Percentiles rank a stretch among this genome's conserved stretches.
Conservation (phyloP, 106 monocot genomes). For the Apostasia ramifera region DNA sequence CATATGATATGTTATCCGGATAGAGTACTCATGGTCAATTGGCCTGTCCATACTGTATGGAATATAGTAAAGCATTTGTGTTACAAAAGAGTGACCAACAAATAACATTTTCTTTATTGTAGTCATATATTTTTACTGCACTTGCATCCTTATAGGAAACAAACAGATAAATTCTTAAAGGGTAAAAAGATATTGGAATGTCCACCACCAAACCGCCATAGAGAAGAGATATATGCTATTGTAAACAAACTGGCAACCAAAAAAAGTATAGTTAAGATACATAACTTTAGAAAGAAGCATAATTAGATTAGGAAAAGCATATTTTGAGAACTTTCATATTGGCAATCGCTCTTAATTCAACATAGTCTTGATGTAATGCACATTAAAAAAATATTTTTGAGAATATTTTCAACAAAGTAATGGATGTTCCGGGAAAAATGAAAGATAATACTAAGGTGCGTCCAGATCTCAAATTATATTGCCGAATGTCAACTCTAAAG, state of each 20-base stretch:
- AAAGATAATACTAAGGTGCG: no score
- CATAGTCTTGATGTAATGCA: no score
- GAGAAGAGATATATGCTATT: not conserved
- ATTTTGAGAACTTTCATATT: not conserved
- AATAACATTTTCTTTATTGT: not conserved
- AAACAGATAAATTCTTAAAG: no score
- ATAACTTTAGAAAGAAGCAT: not conserved
- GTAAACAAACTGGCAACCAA: not conserved
- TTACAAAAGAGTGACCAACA: not conserved
- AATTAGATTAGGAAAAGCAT: slow-evolving; percentile 4
- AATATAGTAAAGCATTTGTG: not conserved
- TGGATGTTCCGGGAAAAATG: not conserved
- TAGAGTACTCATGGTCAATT: slow-evolving; percentile 1
- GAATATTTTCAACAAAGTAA: not conserved
- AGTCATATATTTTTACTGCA: not conserved
- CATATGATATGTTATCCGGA: slow-evolving; percentile 1
- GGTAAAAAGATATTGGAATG: not conserved
- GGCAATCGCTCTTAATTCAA: no score
- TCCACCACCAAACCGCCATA: no score
- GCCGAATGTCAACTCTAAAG: no score
- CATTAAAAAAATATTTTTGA: not conserved
- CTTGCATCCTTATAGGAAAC: not conserved
- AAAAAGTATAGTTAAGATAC: not conserved
- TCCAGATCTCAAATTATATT: no score
- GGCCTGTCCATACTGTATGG: slow-evolving; percentile 4